Evolutionary conservation across 257 asterid genomes (phyloP), one percentile per base, ranked within the genome.

Genomic region (Thymus mandschuricus): DNA sequence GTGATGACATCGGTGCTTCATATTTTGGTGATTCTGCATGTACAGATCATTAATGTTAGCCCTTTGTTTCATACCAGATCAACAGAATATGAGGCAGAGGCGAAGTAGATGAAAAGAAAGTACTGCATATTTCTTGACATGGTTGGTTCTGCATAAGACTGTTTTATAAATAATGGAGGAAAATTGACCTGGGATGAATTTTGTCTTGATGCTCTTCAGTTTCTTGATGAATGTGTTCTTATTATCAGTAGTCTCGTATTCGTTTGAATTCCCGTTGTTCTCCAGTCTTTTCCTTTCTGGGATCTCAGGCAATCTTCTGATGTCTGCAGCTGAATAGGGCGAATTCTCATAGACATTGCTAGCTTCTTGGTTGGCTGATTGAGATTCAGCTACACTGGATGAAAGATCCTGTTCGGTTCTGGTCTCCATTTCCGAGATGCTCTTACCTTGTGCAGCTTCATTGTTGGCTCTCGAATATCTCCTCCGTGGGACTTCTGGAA

Each of bases 401-500:
- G 55, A 63, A 57, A 45, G 43, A 5, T n/a, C 50, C 43, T 68
- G 76, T 41, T 75, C 70, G 57, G 45, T n/a, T 72, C 43, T 69
- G n/a, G 56, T 62, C 74, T 58, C 75, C 63, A 15, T 27, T 51
- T 52, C 11, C 41, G 33, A 15, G 1, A 70, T n/a, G n/a, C 28
- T 3, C 57, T 76, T 81, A 73, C 81, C 72, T 73, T 65, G 82
- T 1, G 68, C 59, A 8, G 69, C 60, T 5, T 64, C 30, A 49
- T 52, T 6, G 29, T 60, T 33, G 15, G 76, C 63, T 38, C 41
- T 38, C 41, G 41, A 38, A 40, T 45, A 59, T 71, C 66, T 86
- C 60, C 70, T 79, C 30, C 77, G 71, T 9, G 90, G 92, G 56
- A 86, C 85, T 71, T 79, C 88, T 0, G 90, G 83, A n/a, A 81